Evolutionary conservation across 805 yeast genomes (phyloP).

Genomic region (Yueomyces sinensis): DNA sequence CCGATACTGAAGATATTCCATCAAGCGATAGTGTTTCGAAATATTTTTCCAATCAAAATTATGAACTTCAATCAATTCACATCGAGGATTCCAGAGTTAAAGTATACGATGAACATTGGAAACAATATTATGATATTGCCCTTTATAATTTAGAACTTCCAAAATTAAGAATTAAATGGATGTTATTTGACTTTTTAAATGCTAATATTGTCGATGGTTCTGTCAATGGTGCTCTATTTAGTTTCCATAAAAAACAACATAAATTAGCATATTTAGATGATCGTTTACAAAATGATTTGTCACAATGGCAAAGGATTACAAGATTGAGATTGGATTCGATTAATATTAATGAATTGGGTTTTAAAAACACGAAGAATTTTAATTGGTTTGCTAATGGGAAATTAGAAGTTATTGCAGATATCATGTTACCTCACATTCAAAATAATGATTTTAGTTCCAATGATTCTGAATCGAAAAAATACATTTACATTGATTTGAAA

Average conservation of each 20-base stretch:
- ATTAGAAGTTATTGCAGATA: conserved; percentile 57
- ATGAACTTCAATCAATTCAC: conserved; percentile 32
- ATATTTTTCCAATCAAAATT: conserved; percentile 23
- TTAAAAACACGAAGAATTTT: conserved; percentile 30
- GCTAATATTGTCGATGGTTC: conserved; percentile 64
- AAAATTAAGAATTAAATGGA: conserved; percentile 41
- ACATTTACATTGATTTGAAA: conserved; percentile 55
- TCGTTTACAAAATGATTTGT: conserved; percentile 20
- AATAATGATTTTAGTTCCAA: not conserved
- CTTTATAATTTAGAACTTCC: conserved; percentile 58
- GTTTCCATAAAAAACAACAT: conserved; percentile 62
- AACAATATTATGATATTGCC: conserved; percentile 28
- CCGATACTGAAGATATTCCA: not conserved
- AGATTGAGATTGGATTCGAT: conserved; percentile 31
- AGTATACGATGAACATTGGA: conserved; percentile 12
- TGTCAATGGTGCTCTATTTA: conserved; percentile 59
- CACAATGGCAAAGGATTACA: conserved; percentile 35
- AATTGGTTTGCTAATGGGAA: conserved; percentile 66
- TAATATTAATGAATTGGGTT: conserved; percentile 25
- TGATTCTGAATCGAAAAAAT: conserved; percentile 22
- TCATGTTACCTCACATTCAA: conserved; percentile 50
- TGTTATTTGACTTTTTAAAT: conserved; percentile 53
- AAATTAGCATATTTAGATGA: conserved; percentile 34
- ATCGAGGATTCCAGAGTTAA: conserved; percentile 19
- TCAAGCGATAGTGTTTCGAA: not conserved